These are phyloP conservation scores for Aphanomyces invadans DNA, from an alignment of 352 stramenopile genomes.

Conservation along the genomic window DNA sequence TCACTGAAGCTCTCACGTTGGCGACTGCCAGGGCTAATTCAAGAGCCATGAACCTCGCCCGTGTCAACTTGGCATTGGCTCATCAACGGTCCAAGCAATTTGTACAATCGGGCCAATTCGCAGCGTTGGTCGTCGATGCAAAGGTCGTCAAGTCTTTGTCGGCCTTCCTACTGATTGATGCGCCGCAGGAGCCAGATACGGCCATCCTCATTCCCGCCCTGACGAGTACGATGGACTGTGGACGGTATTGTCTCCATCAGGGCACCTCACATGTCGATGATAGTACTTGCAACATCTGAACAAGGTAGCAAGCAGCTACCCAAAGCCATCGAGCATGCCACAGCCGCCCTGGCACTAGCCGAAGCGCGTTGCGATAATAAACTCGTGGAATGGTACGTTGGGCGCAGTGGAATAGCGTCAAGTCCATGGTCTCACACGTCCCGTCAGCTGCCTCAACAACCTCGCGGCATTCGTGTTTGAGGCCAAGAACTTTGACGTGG, in stretches of 20 bases:
- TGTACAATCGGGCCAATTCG: not conserved
- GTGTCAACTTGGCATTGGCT: conserved; percentile 6
- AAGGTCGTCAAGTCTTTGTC: too few species aligned
- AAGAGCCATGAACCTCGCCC: conserved; percentile 9
- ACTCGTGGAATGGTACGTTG: too few species aligned
- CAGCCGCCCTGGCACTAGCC: not conserved
- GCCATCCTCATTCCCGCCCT: not conserved
- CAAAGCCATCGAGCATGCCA: conserved; percentile 12
- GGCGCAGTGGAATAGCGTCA: too few species aligned
- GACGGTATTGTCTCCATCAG: too few species aligned
- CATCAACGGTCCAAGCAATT: not conserved
- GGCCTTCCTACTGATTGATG: too few species aligned
- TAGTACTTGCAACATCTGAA: conserved; percentile 5
- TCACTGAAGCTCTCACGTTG: conserved; percentile 9
- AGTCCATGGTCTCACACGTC: too few species aligned
- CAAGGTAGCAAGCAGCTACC: not conserved
- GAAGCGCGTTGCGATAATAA: too few species aligned
- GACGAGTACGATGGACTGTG: not conserved
- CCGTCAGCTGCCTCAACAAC: conserved; percentile 18
- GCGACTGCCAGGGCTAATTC: not conserved
- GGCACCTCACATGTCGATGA: not conserved
- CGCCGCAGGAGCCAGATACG: not conserved
- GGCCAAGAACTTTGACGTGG: not conserved
- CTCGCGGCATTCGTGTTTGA: conserved; percentile 12
- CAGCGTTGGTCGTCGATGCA: not conserved